Conservation (phyloP, 2,329 filamentous ascomycete species). For the Aureobasidium sp. region DNA sequence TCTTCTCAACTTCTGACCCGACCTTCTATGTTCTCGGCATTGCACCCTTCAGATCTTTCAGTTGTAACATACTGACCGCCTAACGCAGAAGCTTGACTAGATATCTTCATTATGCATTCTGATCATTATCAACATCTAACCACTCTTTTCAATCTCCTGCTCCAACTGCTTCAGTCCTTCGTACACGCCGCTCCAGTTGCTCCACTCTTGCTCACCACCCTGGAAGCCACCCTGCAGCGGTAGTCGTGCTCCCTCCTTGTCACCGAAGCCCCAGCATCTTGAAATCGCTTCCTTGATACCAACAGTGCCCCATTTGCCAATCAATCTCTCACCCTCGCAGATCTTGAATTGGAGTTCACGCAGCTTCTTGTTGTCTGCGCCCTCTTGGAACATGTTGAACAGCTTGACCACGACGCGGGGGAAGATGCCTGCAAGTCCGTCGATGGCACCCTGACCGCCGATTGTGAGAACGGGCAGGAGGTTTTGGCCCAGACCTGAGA, state of each 20-base stretch:
- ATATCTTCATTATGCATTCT: background rate
- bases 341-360: constrained; percentile 54
- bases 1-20: constrained; percentile 18
- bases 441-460: constrained; percentile 59
- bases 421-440: constrained; percentile 59
- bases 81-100: background rate
- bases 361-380: constrained; percentile 42
- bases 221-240: constrained; percentile 53
- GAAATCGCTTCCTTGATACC: constrained; percentile 60
- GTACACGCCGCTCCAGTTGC: constrained; percentile 43
- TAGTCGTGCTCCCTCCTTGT: constrained; percentile 52
- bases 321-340: constrained; percentile 54
- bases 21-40: no score
- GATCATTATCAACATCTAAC: background rate
- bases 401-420: constrained; percentile 55
- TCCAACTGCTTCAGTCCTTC: constrained; percentile 41
- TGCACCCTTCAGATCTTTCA: background rate
- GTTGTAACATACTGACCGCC: background rate
- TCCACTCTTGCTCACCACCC: constrained; percentile 52
- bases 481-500: constrained; percentile 60
- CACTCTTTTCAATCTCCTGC: constrained; percentile 20
- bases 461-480: constrained; percentile 56
- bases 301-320: constrained; percentile 54
- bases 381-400: constrained; percentile 44
- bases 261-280: constrained; percentile 53